These are phyloP conservation scores for Rossbeevera mucosa DNA, from an alignment of 768 basidiomycete species.

Conservation along the genomic window DNA sequence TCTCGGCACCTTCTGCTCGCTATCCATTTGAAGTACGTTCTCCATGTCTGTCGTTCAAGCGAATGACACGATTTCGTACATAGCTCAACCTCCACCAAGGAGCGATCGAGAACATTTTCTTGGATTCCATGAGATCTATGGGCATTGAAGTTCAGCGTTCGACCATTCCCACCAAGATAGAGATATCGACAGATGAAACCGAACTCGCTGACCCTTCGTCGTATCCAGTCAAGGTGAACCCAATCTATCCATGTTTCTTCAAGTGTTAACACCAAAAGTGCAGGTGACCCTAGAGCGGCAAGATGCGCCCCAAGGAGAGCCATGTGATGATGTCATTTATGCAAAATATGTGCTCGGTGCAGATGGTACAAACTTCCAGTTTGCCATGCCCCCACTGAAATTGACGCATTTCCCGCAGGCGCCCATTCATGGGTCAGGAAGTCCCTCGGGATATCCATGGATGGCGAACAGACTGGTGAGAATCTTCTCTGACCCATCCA, in stretches of 20 bases:
- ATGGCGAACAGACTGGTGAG: no score
- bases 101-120: conserved; percentile 30
- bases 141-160: conserved; percentile 32
- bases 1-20: conserved; percentile 56
- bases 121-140: conserved; percentile 30
- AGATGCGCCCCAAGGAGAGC: conserved; percentile 28
- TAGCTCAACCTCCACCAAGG: conserved; percentile 33
- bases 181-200: conserved; percentile 23
- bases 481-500: no score
- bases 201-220: conserved; percentile 16
- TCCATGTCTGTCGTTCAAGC: not conserved
- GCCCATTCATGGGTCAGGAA: conserved; percentile 85
- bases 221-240: no score
- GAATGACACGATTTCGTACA: conserved; percentile 5
- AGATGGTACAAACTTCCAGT: no score
- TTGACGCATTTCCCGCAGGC: conserved; percentile 36
- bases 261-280: conserved; percentile 7
- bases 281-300: conserved; percentile 21
- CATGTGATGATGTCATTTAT: conserved; percentile 49
- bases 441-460: conserved; percentile 57
- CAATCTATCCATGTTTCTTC: conserved; percentile 16
- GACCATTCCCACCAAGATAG: conserved; percentile 26
- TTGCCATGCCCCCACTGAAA: conserved; percentile 9
- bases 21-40: conserved; percentile 62
- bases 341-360: no score